Conservation (phyloP, 495 filamentous ascomycete species). For the Usnea hakonensis region DNA sequence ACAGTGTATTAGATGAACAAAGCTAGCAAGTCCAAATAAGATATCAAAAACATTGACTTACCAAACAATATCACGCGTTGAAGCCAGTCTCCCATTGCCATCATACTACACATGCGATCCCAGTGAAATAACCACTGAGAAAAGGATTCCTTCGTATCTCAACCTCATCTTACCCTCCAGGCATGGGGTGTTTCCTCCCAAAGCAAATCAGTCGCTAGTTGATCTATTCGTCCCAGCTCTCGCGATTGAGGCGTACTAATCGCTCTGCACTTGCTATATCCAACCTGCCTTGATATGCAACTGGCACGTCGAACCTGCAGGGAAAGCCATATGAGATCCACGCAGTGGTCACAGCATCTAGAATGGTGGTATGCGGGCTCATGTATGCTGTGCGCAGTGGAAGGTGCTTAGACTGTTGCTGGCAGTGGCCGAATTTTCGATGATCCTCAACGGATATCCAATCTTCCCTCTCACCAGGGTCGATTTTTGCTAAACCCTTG, state of each 20-base stretch:
- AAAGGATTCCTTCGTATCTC: no score
- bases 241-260: neutral
- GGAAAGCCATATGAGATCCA: neutral
- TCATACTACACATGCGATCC: no score
- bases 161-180: no score
- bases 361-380: neutral
- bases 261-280: neutral
- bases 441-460: neutral
- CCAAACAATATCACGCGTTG: no score
- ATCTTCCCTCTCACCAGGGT: neutral
- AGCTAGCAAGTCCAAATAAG: no score
- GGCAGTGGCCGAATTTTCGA: neutral
- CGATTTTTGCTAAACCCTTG: neutral
- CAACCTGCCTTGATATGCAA: neutral
- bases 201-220: neutral
- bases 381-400: neutral
- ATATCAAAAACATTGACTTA: no score
- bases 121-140: no score
- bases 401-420: neutral
- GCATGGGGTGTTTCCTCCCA: neutral
- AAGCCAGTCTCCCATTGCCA: no score
- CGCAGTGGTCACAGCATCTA: neutral
- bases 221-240: neutral
- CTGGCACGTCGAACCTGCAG: neutral
- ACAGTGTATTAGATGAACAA: no score